Evolutionary conservation across 108 stramenopile species (phyloP), one percentile per base, ranked within the genome.

Genomic region (Nannochloropsis salina): DNA sequence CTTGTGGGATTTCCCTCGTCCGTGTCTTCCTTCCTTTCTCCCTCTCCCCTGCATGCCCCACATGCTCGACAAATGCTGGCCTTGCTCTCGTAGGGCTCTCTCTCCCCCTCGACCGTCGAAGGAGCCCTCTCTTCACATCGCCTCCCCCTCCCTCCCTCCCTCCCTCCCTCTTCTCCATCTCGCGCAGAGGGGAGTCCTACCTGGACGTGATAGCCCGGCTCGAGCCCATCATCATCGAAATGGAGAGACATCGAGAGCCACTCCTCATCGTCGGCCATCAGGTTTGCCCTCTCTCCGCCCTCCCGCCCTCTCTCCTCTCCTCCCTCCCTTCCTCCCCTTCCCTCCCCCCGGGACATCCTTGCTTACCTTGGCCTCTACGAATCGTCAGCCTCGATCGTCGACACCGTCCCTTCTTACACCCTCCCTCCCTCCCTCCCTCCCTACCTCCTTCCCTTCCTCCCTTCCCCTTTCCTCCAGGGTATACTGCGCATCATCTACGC

Each of bases 201-300:
- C 96, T 98, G 94, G 99, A 99, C 91, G 94, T 99, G 42, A 98
- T 97, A 12, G 90, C 95, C 85, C 93, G 99, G 42, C 92, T 99
- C 82, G 99, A 99, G 88, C 96, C 97, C n/a, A 91, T 99, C 86
- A 96, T 98, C 80, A 94, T 96, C 86, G 98, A 98, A 89, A 95
- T 99, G 94, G 98, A 98, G 93, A 94, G 98, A 18, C 96, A 96
- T n/a, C 90, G 95, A 20, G 97, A 97, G 87, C 99, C 99, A n/a
- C 90, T 99, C 15, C 90, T 99, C 87, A 97, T 99, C 86, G 92
- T 99, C 80, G 97, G 81, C 12, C 90, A 92, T 84, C 61, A 74
- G 61, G 61, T 5, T 20, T n/a, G n/a, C n/a, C n/a, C n/a, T n/a
- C n/a, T n/a, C n/a, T 4, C 20, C n/a, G 61, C 61, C 61, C 61